Percentiles rank a stretch among this genome's conserved stretches.
Conservation (phyloP, 768 basidiomycete species). For the Kondoa malvinella region DNA sequence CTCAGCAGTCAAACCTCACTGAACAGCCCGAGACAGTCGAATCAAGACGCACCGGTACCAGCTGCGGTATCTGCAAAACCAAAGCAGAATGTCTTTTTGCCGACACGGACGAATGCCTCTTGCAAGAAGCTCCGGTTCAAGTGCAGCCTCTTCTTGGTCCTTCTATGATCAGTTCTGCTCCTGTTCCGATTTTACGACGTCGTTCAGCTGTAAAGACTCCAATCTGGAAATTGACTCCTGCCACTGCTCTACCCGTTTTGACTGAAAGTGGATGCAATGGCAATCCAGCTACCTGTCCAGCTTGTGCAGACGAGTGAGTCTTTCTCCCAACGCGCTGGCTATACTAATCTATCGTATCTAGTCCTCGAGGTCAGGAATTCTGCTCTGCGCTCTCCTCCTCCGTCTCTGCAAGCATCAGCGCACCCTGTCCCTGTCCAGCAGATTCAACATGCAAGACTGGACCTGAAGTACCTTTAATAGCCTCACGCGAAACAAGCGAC, state of each 20-base stretch:
- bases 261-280: neutral
- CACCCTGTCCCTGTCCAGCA: conserved; percentile 55
- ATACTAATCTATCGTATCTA: neutral
- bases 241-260: no score
- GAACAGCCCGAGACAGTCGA: no score
- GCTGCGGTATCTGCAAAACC: neutral
- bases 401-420: conserved; percentile 41
- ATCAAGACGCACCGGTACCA: neutral
- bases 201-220: neutral
- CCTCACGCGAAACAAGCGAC: neutral
- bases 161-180: neutral
- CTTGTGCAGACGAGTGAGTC: conserved; percentile 17
- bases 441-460: no score
- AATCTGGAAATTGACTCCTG: neutral
- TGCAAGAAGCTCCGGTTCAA: neutral
- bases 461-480: conserved; percentile 8
- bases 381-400: conserved; percentile 33
- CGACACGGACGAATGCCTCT: neutral
- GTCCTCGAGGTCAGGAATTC: conserved; percentile 13
- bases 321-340: neutral
- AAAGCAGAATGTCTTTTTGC: neutral
- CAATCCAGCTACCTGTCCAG: conserved; percentile 8
- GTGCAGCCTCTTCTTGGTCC: neutral
- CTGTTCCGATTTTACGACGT: conserved; percentile 5
- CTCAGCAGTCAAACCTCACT: no score